Evolutionary conservation across 2,329 filamentous ascomycete genomes (phyloP).

Genomic region (Neurospora sp.): DNA sequence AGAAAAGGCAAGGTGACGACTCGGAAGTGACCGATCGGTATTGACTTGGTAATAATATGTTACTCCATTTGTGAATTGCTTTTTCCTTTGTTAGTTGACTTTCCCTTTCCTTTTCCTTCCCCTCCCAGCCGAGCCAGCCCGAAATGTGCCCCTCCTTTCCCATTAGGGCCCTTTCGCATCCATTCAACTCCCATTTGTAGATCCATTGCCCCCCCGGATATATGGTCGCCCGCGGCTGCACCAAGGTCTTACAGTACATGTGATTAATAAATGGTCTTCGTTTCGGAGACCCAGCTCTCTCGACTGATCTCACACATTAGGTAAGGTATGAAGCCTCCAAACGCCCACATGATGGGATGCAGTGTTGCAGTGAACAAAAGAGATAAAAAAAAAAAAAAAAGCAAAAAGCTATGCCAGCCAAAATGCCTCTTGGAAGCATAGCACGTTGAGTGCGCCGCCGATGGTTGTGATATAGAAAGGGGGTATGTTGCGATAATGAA

Average conservation of each 20-base stretch:
- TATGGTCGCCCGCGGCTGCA: background rate
- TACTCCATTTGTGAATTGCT: background rate
- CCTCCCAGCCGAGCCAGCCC: background rate
- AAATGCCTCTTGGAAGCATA: background rate
- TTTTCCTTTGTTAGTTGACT: background rate
- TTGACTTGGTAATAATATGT: background rate
- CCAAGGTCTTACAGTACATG: background rate
- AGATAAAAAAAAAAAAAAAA: background rate
- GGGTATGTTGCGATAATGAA: background rate
- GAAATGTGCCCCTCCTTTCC: background rate
- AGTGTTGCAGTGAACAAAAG: background rate
- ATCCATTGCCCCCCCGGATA: background rate
- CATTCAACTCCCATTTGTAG: background rate
- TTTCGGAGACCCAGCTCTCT: background rate
- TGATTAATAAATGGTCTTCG: background rate
- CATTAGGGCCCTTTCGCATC: background rate
- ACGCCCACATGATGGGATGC: background rate
- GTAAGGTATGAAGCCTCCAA: background rate
- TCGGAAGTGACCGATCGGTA: background rate
- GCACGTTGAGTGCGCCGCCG: background rate
- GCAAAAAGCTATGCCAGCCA: background rate
- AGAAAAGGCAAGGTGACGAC: too few species aligned
- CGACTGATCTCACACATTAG: background rate
- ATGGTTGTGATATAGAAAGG: background rate
- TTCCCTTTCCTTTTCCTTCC: background rate